Base-by-base conservation (phyloP, 129 eudicot species). In the Lactuca saligna region DNA sequence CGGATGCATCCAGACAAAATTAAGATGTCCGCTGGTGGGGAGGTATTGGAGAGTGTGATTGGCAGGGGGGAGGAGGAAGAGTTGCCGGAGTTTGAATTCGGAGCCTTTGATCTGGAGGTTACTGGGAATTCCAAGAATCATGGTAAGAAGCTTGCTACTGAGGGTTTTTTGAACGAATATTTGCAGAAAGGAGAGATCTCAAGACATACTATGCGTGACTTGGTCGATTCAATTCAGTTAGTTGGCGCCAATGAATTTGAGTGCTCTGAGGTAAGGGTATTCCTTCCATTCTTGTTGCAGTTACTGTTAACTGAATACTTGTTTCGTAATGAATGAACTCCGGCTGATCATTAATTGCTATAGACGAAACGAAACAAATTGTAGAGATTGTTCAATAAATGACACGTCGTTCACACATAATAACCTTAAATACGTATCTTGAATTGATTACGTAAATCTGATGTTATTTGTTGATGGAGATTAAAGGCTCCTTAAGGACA, bases 51-150 rank as follows among this genome's bases (percentile, higher is more conserved):
- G 87, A 73, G 66, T 25, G 97, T 94, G 70, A 87, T 89, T 32
- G 99, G 99, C 7, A 71, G 99, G 48, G 68, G 55, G 11, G 99
- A 94, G 76, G 87, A 85, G 11, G 97, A 83, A 8, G 99, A 94
- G 65, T 37, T 94, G 70, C 99, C 99, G 66, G 72, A 31, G 56
- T 90, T 85, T 56, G 82, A 76, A 31, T 11, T 17, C 3, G 99
- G 99, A 44, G 97, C 99, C 11, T 94, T 94, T 61, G 90, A 88
- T 65, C 46, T 94, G 15, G 75, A 65, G 63, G 84, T 63, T 10
- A 48, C 14, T 49, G 79, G 61, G 3, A 29, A 50, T 37, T 25
- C 68, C 12, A 70, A 71, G 62, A 37, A 15, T 13, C 76, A 63
- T 29, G 88, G 76, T 54, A 14, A 76, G 57, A 78, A 80, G 82